Percentiles rank a stretch among this genome's conserved stretches.
Conservation (phyloP, 768 basidiomycete species). For the Sarcodon aspratus region DNA sequence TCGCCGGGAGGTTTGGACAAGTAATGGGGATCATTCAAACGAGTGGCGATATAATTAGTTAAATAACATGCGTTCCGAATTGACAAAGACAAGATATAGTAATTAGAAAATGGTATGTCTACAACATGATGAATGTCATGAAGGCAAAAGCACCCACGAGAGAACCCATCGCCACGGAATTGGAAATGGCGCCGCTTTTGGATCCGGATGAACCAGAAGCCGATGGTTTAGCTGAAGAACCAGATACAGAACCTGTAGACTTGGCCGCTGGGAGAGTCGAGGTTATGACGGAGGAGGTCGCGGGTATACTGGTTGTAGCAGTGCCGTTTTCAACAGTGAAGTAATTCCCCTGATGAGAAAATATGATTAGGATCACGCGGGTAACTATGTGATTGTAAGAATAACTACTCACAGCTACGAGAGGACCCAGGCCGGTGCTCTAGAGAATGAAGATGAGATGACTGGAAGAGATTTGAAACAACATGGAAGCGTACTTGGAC, state of each 20-base stretch:
- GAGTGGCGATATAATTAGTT: no score
- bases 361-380: not conserved
- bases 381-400: not conserved
- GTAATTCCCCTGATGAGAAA: slow-evolving; percentile 47
- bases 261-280: slow-evolving; percentile 35
- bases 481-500: slow-evolving; percentile 28
- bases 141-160: not conserved
- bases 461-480: not conserved
- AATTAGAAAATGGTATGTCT: not conserved
- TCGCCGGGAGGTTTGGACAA: no score
- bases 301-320: slow-evolving; percentile 34
- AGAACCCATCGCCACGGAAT: not conserved
- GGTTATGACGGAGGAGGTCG: slow-evolving; percentile 57
- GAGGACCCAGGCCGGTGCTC: slow-evolving; percentile 41
- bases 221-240: not conserved
- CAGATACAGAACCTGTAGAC: not conserved
- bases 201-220: not conserved
- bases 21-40: no score
- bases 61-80: no score
- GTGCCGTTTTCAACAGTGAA: slow-evolving; percentile 64
- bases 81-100: no score
- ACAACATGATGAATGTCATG: not conserved
- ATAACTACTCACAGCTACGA: slow-evolving; percentile 41
- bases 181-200: not conserved
- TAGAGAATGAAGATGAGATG: slow-evolving; percentile 12